Evolutionary conservation across 768 basidiomycete genomes (phyloP).

Genomic region (Auricularia sp.): DNA sequence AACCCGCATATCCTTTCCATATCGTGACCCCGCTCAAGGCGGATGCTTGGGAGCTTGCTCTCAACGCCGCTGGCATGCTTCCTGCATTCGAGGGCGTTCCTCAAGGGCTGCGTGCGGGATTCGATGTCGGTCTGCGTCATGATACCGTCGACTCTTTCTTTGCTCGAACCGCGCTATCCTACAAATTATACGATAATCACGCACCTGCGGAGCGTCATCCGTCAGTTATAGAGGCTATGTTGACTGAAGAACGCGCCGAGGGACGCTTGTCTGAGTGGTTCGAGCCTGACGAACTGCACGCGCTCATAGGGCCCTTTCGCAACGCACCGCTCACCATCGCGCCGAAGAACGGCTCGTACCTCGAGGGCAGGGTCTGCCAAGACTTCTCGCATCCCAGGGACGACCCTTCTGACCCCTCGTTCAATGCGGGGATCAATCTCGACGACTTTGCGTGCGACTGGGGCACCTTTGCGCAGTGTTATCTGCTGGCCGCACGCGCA

Average conservation of each 20-base stretch:
- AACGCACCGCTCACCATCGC: neutral
- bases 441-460: neutral
- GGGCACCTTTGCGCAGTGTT: neutral
- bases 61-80: too few species aligned
- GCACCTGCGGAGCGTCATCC: neutral
- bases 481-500: neutral
- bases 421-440: neutral
- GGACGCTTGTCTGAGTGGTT: constrained; percentile 3
- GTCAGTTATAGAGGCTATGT: neutral
- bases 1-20: neutral
- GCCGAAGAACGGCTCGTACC: neutral
- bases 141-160: too few species aligned
- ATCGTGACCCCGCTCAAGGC: neutral
- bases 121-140: too few species aligned
- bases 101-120: too few species aligned
- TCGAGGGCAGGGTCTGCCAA: neutral
- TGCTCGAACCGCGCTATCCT: too few species aligned
- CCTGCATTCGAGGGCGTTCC: too few species aligned
- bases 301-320: too few species aligned
- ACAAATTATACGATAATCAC: neutral
- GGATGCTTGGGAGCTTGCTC: too few species aligned
- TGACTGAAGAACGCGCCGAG: neutral
- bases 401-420: neutral
- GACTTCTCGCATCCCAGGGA: neutral
- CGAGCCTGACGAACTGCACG: neutral